Evolutionary conservation across 148 eudicot species (phyloP).

Genomic region (Chenopodium quinoa): DNA sequence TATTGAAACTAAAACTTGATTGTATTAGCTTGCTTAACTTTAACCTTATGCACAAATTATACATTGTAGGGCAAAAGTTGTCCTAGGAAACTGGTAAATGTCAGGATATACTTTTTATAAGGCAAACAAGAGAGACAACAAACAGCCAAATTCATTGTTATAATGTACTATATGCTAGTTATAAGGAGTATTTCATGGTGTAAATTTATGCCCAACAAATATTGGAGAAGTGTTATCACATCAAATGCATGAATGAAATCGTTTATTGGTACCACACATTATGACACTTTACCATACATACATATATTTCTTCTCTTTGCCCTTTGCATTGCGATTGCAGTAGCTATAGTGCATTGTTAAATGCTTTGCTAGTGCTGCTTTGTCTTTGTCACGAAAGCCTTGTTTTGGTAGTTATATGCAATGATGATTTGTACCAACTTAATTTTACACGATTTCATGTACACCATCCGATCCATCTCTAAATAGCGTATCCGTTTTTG

Average conservation of each 20-base stretch:
- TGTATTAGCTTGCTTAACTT: background rate
- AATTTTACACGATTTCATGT: background rate
- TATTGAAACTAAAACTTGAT: background rate
- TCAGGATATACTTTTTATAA: background rate
- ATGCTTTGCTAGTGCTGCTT: conserved; percentile 8
- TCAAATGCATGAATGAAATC: background rate
- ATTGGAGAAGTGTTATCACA: conserved; percentile 8
- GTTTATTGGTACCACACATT: conserved; percentile 8
- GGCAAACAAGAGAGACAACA: background rate
- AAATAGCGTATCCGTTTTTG: background rate
- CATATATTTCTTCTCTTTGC: background rate
- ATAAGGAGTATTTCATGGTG: background rate
- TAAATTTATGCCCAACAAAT: background rate
- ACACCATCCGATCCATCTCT: background rate
- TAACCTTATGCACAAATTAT: background rate
- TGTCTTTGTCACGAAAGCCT: conserved; percentile 12
- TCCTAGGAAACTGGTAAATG: background rate
- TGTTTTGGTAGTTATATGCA: conserved; percentile 8
- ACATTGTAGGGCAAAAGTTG: background rate
- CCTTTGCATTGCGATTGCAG: background rate
- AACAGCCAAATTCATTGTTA: background rate
- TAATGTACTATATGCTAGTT: background rate
- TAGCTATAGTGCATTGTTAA: background rate
- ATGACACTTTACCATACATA: background rate
- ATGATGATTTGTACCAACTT: background rate